phyloP scores from a whole-genome alignment of 805 yeast genomes.

The Barnettozyma salicaria region DNA sequence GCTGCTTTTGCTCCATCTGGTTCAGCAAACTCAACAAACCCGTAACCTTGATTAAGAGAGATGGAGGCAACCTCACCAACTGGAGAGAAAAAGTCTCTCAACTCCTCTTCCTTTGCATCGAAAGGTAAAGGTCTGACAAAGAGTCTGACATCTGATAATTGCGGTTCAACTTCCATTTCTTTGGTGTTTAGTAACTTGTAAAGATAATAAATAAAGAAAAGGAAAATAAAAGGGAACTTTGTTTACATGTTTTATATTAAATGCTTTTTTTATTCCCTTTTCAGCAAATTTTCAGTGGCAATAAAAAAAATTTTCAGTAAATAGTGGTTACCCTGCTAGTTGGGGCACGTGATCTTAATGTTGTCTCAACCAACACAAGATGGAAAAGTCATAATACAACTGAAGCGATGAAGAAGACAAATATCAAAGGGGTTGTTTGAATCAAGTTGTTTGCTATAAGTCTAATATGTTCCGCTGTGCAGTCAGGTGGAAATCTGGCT shows the following conservation, averaged over 20 bases:
- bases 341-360: neutral
- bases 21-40: conserved; percentile 79
- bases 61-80: conserved; percentile 65
- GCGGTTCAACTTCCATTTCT: conserved; percentile 13
- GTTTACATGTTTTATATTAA: too few species aligned
- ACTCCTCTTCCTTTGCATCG: conserved; percentile 49
- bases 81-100: conserved; percentile 62
- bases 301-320: neutral
- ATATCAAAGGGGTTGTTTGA: too few species aligned
- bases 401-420: too few species aligned
- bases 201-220: too few species aligned
- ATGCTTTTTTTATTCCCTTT: too few species aligned
- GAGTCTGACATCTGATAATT: conserved; percentile 39
- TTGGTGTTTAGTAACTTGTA: neutral
- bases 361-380: too few species aligned
- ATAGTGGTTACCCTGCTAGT: too few species aligned
- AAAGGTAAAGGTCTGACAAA: conserved; percentile 61
- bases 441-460: too few species aligned
- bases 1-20: conserved; percentile 69
- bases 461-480: conserved; percentile 8
- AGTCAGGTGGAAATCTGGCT: conserved; percentile 2
- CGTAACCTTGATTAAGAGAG: conserved; percentile 75
- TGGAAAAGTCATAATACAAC: too few species aligned
- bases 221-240: too few species aligned
- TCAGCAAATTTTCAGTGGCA: neutral